These are phyloP conservation scores for Paratrypanosoma confusum DNA, from an alignment of 208 protist genomes.

Conservation along the genomic window DNA sequence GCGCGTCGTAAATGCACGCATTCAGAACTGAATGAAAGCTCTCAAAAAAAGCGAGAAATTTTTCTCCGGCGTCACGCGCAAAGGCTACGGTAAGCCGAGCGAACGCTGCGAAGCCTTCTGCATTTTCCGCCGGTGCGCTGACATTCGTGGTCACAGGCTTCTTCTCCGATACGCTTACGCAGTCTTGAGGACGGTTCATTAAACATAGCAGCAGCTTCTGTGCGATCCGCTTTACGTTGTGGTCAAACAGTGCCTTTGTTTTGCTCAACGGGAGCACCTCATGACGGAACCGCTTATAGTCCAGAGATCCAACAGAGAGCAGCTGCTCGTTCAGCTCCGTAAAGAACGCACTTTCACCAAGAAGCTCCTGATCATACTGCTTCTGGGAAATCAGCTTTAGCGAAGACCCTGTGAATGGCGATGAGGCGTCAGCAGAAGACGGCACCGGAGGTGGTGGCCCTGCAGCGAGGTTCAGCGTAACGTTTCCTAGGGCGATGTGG, in stretches of 20 bases:
- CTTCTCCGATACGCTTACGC: background rate
- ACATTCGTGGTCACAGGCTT: too few relatives aligned
- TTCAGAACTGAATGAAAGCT: constrained; percentile 76
- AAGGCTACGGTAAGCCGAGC: constrained; percentile 72
- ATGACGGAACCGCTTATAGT: constrained; percentile 79
- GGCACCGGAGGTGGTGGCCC: constrained; percentile 4
- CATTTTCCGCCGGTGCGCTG: constrained; percentile 16
- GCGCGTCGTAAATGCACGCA: constrained; percentile 61
- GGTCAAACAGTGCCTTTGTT: constrained; percentile 50
- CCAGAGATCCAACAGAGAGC: constrained; percentile 61
- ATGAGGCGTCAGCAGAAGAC: too few relatives aligned
- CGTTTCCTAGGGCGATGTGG: constrained; percentile 64
- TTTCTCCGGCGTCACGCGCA: constrained; percentile 56
- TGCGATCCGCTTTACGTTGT: constrained; percentile 66
- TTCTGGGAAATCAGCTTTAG: background rate
- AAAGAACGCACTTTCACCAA: constrained; percentile 33
- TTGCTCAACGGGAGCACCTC: constrained; percentile 64
- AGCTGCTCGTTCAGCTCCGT: constrained; percentile 76
- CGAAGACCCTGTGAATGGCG: background rate
- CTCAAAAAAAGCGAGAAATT: constrained; percentile 75
- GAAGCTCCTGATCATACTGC: background rate
- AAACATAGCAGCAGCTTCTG: constrained; percentile 51
- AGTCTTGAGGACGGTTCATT: constrained; percentile 23
- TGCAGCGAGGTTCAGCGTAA: constrained; percentile 51
- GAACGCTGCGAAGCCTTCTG: constrained; percentile 76